Evolutionary conservation across 306 rosid species (phyloP).

Genomic region (Cicer cuneatum): DNA sequence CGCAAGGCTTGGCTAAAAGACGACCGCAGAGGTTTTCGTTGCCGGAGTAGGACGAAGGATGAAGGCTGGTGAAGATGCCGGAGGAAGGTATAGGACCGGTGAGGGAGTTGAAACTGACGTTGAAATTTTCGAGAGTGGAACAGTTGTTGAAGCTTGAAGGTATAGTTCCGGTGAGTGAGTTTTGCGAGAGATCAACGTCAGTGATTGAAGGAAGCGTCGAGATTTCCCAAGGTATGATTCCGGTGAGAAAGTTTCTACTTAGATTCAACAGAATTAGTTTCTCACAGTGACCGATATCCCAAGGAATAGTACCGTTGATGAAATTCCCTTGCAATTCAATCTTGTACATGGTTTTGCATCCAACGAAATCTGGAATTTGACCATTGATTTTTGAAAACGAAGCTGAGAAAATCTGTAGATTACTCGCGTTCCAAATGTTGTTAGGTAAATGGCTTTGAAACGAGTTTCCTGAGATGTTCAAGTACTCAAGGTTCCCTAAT

Average conservation of each 20-base stretch:
- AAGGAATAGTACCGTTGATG: conserved; percentile 68
- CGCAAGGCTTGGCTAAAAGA: conserved; percentile 65
- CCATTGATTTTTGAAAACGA: conserved; percentile 62
- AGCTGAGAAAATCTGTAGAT: conserved; percentile 77
- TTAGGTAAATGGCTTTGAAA: conserved; percentile 56
- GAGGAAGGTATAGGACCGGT: conserved; percentile 81
- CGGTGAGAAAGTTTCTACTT: conserved; percentile 72
- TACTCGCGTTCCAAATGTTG: conserved; percentile 68
- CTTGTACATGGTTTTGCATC: conserved; percentile 63
- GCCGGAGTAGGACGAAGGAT: conserved; percentile 80
- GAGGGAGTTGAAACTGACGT: conserved; percentile 74
- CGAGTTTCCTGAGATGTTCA: conserved; percentile 77
- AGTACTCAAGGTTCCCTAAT: conserved; percentile 62
- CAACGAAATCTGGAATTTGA: conserved; percentile 73
- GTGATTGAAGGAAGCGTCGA: conserved; percentile 78
- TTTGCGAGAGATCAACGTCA: conserved; percentile 80
- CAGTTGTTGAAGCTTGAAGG: conserved; percentile 85
- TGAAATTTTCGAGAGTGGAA: conserved; percentile 71
- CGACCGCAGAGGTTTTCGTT: conserved; percentile 81
- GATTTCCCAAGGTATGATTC: conserved; percentile 94
- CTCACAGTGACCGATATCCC: conserved; percentile 89
- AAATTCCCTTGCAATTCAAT: conserved; percentile 72
- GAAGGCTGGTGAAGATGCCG: conserved; percentile 69
- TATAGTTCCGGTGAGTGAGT: conserved; percentile 79
- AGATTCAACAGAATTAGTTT: conserved; percentile 65